Base-by-base conservation (phyloP, 345 rosid genomes). In the Euphorbia pulcherrima region DNA sequence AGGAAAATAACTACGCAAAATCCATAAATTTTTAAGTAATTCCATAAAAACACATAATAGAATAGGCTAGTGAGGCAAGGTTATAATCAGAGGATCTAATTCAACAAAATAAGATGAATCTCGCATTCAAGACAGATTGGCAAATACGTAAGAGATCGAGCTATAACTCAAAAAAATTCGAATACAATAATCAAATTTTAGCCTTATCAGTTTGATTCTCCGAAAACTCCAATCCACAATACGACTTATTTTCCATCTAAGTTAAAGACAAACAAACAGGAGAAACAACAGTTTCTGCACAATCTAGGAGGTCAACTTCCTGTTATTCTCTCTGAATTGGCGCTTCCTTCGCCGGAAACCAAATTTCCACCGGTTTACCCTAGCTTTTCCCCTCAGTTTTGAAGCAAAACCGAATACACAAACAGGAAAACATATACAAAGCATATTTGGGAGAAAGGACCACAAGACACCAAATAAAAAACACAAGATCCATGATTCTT, bases 311-410 rank as follows among this genome's bases (percentile, higher is more conserved):
- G n/a, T 6, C 21, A n/a, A 58, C 7, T 58, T 16, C 30, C 40
- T 5, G 7, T 50, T 28, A 18, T 64, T 64, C 21, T n/a, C 57
- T 16, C 27, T 27, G 8, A 30, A 54, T 64, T 28, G 8, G 21
- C 53, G 28, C 67, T 2, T 29, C 27, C 33, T 27, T 62, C 26
- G 29, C 68, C 35, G 8, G 20, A 48, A 64, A 30, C 68, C 57
- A 20, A 50, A 30, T 6, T 9, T 39, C 10, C 12, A 4, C 1
- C 12, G 1, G 12, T 1, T 39, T 39, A 39, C 10, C 44, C 1
- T 39, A 39, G 44, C 44, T 39, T 2, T 39, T 39, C 6, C 44
- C 44, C 44, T 39, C 44, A 6, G 6, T 39, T 39, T 39, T 39
- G 6, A 39, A 4, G 12, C 44, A 39, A 39, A 39, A 39, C 44